Conservation (phyloP, 352 stramenopile genomes). For the Globisporangium iwayamae region DNA sequence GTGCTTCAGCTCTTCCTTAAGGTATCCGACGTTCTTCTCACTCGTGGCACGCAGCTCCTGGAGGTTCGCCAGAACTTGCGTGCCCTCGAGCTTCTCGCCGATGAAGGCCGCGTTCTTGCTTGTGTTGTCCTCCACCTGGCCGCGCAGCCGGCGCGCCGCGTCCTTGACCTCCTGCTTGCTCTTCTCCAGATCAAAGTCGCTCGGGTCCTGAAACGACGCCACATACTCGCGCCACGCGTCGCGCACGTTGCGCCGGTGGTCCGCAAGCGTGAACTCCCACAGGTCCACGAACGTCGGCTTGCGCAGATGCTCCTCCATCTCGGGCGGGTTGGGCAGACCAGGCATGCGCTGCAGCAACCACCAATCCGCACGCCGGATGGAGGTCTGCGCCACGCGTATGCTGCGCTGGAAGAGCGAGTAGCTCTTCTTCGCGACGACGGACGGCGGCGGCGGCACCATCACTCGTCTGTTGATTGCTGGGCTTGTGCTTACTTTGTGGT, state of each 20-base stretch:
- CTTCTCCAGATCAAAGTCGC: slow-evolving; percentile 51
- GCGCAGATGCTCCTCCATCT: slow-evolving; percentile 40
- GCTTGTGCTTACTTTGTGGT: slow-evolving; percentile 1
- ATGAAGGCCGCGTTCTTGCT: slow-evolving; percentile 56
- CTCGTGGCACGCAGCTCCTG: slow-evolving; percentile 43
- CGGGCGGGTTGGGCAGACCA: slow-evolving; percentile 66
- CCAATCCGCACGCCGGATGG: slow-evolving; percentile 39
- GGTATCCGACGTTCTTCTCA: slow-evolving; percentile 47
- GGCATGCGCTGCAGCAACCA: slow-evolving; percentile 59
- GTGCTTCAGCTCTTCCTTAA: slow-evolving; percentile 50
- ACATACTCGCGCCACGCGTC: slow-evolving; percentile 79
- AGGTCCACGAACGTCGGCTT: slow-evolving; percentile 63
- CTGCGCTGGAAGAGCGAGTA: slow-evolving; percentile 80
- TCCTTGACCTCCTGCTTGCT: slow-evolving; percentile 66
- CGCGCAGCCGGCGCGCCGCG: slow-evolving; percentile 38
- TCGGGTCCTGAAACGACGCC: slow-evolving; percentile 46
- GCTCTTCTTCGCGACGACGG: slow-evolving; percentile 29
- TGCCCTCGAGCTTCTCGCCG: slow-evolving; percentile 65
- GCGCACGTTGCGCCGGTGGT: slow-evolving; percentile 56
- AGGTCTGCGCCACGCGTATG: slow-evolving; percentile 70
- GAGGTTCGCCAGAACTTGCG: slow-evolving; percentile 56
- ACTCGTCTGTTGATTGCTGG: background rate
- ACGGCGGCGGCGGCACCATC: slow-evolving; percentile 8
- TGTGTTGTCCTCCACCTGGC: slow-evolving; percentile 53
- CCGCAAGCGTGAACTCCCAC: slow-evolving; percentile 71